Base-by-base conservation (phyloP, 805 yeast genomes). In the Yarrowia sp. region DNA sequence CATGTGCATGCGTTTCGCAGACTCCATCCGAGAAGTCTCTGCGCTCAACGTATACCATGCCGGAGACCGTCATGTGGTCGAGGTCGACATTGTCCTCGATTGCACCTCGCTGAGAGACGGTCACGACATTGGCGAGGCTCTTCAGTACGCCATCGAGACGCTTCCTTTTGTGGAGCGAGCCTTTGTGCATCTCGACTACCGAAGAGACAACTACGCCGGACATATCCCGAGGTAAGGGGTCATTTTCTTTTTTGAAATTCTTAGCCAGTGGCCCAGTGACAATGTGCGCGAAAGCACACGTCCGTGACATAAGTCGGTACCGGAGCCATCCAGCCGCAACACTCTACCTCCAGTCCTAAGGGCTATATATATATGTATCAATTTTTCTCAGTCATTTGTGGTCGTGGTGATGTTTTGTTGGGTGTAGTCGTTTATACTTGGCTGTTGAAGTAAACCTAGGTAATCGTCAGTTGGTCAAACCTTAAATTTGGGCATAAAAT, bases 101-200 rank as follows among this genome's bases (percentile, higher is more conserved):
- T 76, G 77, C 28, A 72, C 79, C 10, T 72, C 79, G 2, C 76
- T 89, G 70, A 81, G 85, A 66, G 96, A 89, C 70, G 79, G 86
- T 63, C 96, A 89, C 73, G 96, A 89, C 72, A 79, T 89, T 36
- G 96, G 90, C 3, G 96, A 89, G 73, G 86, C 92, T 0, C 76
- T 89, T 49, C 96, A 89, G 74, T 89, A 88, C 71, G 89, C 95
- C 1, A 79, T 89, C 26, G 96, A 89, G 68, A 84, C 92, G 0
- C 76, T 89, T 66, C 92, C 93, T 0, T 82, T 79, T 73, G 92
- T 89, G 2, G 93, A 89, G 71, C 78, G 96, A 62, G 91, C 92
- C 1, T 89, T 86, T 78, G 95, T 89, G 17, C 96, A 89, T 72
- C 80, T 89, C 33, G 96, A 89, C 38, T 61, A 61, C 30, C 44